Evolutionary conservation across 768 basidiomycete species (phyloP).

Genomic region (Exidia glandulosa): DNA sequence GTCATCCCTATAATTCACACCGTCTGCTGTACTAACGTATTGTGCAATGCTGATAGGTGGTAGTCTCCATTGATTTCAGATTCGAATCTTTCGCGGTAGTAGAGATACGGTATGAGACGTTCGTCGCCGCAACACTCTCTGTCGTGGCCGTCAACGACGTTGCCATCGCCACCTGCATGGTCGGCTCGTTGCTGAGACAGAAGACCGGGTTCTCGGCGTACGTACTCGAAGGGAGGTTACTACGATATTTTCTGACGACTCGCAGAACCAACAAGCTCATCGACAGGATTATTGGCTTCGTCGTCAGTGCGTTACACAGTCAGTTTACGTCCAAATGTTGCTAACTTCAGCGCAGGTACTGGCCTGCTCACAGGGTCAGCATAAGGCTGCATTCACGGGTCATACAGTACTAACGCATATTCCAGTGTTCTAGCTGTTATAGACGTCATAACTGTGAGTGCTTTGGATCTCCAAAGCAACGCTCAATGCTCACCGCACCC

Average conservation of each 20-base stretch:
- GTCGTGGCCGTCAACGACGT: background rate
- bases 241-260: no score
- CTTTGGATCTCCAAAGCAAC: background rate
- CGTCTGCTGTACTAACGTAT: background rate
- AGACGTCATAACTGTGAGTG: background rate
- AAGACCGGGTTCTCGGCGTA: background rate
- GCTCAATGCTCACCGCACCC: background rate
- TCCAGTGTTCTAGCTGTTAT: background rate
- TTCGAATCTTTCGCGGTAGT: background rate
- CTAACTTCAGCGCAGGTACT: background rate
- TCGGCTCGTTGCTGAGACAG: background rate
- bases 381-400: no score
- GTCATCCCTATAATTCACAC: background rate
- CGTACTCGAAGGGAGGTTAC: background rate
- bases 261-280: background rate
- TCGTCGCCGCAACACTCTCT: background rate
- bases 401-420: no score
- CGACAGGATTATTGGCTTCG: background rate
- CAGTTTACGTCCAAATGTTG: no score
- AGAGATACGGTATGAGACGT: background rate
- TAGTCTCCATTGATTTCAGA: background rate
- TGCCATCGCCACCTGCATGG: background rate
- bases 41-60: background rate
- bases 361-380: background rate
- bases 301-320: background rate